Evolutionary conservation across 768 basidiomycete species (phyloP).

Genomic region (Roridomyces roridus): DNA sequence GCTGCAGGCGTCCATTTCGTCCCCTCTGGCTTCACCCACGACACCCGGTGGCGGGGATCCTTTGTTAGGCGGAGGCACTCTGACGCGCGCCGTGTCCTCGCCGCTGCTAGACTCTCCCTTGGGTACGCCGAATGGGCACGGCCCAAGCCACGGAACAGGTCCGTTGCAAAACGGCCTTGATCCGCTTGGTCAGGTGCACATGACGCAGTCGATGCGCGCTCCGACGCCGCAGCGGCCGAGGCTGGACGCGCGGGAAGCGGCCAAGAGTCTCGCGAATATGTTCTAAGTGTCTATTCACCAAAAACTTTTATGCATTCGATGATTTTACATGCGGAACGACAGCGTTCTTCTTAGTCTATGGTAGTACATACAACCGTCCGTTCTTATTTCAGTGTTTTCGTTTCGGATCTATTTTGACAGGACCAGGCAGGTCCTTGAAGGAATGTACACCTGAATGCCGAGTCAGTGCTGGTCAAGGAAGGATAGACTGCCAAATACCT

Average conservation of each 20-base stretch:
- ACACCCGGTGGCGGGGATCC: slow-evolving; percentile 38
- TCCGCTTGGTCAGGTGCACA: slow-evolving; percentile 67
- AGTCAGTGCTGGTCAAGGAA: not conserved
- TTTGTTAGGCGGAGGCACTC: slow-evolving; percentile 34
- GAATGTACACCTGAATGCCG: slow-evolving; percentile 68
- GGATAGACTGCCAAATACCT: slow-evolving; percentile 51
- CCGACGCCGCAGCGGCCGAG: slow-evolving; percentile 74
- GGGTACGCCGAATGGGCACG: slow-evolving; percentile 20
- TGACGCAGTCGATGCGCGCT: slow-evolving; percentile 78
- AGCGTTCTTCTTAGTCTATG: slow-evolving; percentile 1
- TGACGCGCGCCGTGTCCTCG: slow-evolving; percentile 30
- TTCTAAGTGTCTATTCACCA: slow-evolving; percentile 56
- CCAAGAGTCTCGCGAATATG: slow-evolving; percentile 91
- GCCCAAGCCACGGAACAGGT: slow-evolving; percentile 28
- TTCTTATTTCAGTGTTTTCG: not conserved
- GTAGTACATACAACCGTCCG: slow-evolving; percentile 20
- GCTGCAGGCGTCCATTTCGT: slow-evolving; percentile 41
- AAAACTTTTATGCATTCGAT: too few species aligned
- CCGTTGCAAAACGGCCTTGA: slow-evolving; percentile 49
- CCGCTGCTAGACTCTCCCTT: slow-evolving; percentile 35
- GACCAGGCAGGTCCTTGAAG: slow-evolving; percentile 69
- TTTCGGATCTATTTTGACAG: slow-evolving; percentile 50
- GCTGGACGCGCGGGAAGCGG: slow-evolving; percentile 85
- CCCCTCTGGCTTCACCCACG: slow-evolving; percentile 35
- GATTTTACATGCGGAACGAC: not conserved